Percentiles rank a stretch among this genome's conserved stretches.
These are phyloP conservation scores for Amaranthus hypochondriacus DNA, from an alignment of 148 eudicot genomes.

Conservation along the genomic window DNA sequence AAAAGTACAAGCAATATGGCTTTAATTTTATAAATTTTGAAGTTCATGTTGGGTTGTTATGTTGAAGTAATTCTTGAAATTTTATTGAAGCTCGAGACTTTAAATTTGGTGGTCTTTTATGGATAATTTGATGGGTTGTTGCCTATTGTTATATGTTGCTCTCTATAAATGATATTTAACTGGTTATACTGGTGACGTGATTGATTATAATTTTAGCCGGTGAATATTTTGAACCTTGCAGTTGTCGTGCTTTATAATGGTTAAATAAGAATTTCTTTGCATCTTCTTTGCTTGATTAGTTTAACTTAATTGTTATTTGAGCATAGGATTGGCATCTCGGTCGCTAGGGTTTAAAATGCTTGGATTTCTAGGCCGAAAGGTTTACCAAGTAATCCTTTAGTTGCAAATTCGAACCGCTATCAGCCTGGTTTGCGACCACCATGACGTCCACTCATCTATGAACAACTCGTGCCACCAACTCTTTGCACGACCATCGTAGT, in stretches of 20 bases:
- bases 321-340: too few species aligned
- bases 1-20: too few species aligned
- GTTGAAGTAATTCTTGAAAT: conserved; percentile 2
- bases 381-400: too few species aligned
- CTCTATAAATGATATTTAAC: neutral
- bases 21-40: conserved; percentile 9
- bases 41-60: neutral
- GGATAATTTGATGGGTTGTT: conserved; percentile 8
- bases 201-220: neutral
- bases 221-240: neutral
- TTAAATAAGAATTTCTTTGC: conserved; percentile 12
- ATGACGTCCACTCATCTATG: too few species aligned
- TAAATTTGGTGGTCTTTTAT: conserved; percentile 11
- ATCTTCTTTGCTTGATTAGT: neutral
- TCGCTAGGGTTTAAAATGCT: too few species aligned
- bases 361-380: too few species aligned
- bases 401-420: too few species aligned
- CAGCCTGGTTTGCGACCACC: too few species aligned
- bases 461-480: too few species aligned
- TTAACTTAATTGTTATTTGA: neutral
- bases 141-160: neutral
- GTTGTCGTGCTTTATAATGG: neutral
- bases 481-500: too few species aligned
- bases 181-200: neutral
- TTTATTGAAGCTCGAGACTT: neutral